Evolutionary conservation across 768 basidiomycete genomes (phyloP).

Genomic region (Gymnopilus junonius): DNA sequence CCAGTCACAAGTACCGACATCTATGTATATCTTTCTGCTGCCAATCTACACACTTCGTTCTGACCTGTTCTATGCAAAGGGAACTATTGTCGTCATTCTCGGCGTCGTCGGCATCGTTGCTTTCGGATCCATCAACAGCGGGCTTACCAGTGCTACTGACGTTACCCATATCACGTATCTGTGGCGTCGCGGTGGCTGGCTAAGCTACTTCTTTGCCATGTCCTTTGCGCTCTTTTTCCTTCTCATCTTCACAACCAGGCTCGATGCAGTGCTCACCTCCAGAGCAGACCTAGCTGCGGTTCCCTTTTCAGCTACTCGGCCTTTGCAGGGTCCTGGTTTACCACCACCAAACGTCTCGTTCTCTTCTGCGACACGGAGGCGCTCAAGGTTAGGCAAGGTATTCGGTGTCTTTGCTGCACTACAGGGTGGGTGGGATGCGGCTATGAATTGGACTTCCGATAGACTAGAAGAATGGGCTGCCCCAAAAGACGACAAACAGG

Average conservation of each 20-base stretch:
- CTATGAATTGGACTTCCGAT: constrained; percentile 60
- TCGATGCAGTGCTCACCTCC: constrained; percentile 73
- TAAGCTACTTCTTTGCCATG: constrained; percentile 89
- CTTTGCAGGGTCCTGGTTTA: constrained; percentile 17
- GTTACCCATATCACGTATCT: constrained; percentile 78
- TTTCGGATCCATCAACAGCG: constrained; percentile 84
- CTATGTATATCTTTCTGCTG: constrained; percentile 54
- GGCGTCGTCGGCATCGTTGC: constrained; percentile 90
- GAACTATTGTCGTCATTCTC: constrained; percentile 80
- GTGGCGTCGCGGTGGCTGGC: constrained; percentile 89
- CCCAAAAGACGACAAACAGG: constrained; percentile 79
- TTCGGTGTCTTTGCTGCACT: constrained; percentile 29
- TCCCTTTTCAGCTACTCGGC: constrained; percentile 37
- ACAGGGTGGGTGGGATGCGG: constrained; percentile 44
- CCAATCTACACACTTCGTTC: neutral
- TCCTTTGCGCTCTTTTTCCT: constrained; percentile 65
- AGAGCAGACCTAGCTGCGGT: constrained; percentile 71
- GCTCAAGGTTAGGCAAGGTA: constrained; percentile 23
- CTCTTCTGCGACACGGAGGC: constrained; percentile 16
- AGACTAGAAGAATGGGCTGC: constrained; percentile 77
- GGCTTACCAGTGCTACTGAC: constrained; percentile 74
- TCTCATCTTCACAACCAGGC: constrained; percentile 69
- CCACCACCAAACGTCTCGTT: constrained; percentile 24
- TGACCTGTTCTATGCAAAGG: constrained; percentile 44
- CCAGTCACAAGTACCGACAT: constrained; percentile 86